Evolutionary conservation across 75 land plant genomes (phyloP), one percentile per base, ranked within the genome.

Genomic region (Pinus taeda): DNA sequence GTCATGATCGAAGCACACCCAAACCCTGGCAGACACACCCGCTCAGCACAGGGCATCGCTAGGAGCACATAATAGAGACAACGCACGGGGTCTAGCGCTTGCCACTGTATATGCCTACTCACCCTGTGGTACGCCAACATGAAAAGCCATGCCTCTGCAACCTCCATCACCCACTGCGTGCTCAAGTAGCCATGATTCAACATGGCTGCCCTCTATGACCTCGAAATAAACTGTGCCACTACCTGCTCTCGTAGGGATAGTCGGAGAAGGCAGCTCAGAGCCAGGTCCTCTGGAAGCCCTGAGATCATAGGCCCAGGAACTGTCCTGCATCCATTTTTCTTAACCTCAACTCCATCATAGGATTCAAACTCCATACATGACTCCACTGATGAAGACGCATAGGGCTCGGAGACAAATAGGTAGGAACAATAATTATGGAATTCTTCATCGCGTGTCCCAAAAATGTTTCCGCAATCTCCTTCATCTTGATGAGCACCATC

Each of bases 21-120:
- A 53, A 92, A 90, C 18, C 88, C 92, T n/a, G 81, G 90, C 0
- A 92, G 90, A 24, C 87, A 87, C 3, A 85, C 85, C 8, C 81
- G 85, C 15, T 83, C 83, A 57, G 80, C 82, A 75, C 92, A 92
- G 22, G 94, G 94, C 90, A 92, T 92, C 15, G 83, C 69, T 0
- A 92, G 90, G 15, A 90, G 83, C 1, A 84, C 58, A 73, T 90
- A 90, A 86, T 92, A 92, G 15, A 76, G 53, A 60, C 74, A 59
- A 21, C 83, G 77, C n/a, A 71, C 74, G 29, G 86, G 84, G 76
- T 92, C 86, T 21, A 90, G 77, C 58, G 86, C 89, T 37, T 90
- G 89, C 90, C 94, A 89, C 75, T 89, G 89, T 59, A 90, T 85
- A 73, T 84, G 85, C 17, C 90, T 90, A 36, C 83, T 87, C 57